Base-by-base conservation (phyloP, 164 flowering plant genomes). In the Vitis labrusca region DNA sequence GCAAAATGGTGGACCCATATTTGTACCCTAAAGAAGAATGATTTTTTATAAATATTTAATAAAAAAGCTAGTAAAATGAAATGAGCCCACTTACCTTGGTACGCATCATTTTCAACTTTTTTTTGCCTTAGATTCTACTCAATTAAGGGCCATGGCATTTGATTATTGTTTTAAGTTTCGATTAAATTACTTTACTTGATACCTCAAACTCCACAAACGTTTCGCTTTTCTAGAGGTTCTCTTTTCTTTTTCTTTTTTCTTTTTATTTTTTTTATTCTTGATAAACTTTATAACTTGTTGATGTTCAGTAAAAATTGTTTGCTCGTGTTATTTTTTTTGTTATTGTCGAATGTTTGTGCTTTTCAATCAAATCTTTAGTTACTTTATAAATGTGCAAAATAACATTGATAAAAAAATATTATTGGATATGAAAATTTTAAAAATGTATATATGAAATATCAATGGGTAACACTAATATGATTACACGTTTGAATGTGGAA, bases 81-180 rank as follows among this genome's bases (percentile, higher is more conserved):
- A 37, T 37, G 44, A 37, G 44, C 44, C 44, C 44, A 37, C 44
- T 37, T 3, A 37, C 44, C 44, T 44, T 19, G 51, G 55, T 66
- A 23, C 1, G 51, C 12, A 70, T 75, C 74, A 51, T 61, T 66
- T 50, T 70, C 69, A 71, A 23, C 67, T 64, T 67, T 71, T 52
- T 3, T 56, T 44, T 63, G 61, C 64, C 78, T 76, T 71, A 37
- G 50, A 63, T 76, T 71, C 65, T 58, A 76, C 78, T 71, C 78
- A 67, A 71, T 50, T 61, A 17, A 19, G 74, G 74, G 54, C 51
- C 59, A 68, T 30, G 8, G 9, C 5, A n/a, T 53, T 37, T 37
- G 44, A 53, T 53, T 47, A 16, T 5, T 9, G 17, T 3, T 17
- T 5, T 44, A 15, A 10, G 16, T 15, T 51, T 52, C 2, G 44